Evolutionary conservation across 1,139 yeast species (phyloP).

Genomic region (Magnusiomyces paraingens): DNA sequence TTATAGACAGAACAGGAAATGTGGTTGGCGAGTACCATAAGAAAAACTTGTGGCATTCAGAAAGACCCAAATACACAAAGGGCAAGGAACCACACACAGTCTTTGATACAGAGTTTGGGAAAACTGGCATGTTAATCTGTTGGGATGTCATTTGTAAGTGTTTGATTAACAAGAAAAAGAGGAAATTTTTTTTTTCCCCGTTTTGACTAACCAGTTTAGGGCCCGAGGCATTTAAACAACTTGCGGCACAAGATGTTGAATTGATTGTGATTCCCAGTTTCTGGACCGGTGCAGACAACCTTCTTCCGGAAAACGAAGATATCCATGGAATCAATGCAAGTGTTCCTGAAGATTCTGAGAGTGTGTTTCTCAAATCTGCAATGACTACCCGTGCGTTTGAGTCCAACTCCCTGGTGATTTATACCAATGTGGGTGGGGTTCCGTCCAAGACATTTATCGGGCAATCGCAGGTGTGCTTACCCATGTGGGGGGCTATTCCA

Average conservation of each 20-base stretch:
- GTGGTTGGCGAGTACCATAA: slow-evolving; percentile 18
- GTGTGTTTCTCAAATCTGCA: slow-evolving; percentile 13
- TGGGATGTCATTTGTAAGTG: slow-evolving; percentile 19
- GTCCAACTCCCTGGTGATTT: slow-evolving; percentile 17
- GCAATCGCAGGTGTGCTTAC: slow-evolving; percentile 15
- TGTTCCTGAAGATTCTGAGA: slow-evolving; percentile 18
- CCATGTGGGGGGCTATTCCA: slow-evolving; percentile 11
- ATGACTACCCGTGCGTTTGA: slow-evolving; percentile 21
- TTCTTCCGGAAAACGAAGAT: neutral
- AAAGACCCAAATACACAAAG: slow-evolving; percentile 17
- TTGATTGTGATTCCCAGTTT: slow-evolving; percentile 20
- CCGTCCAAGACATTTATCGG: slow-evolving; percentile 13
- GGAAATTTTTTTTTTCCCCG: neutral
- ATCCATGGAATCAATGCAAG: neutral
- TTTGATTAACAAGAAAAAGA: neutral
- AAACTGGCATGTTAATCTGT: slow-evolving; percentile 19
- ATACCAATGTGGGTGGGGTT: slow-evolving; percentile 20
- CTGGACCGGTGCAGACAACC: slow-evolving; percentile 17
- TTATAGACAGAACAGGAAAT: slow-evolving; percentile 18
- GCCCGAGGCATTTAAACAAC: slow-evolving; percentile 20
- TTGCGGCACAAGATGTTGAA: slow-evolving; percentile 17
- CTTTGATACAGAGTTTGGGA: slow-evolving; percentile 22
- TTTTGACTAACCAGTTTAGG: neutral
- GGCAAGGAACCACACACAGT: slow-evolving; percentile 18
- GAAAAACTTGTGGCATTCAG: slow-evolving; percentile 21